A percentile compares a stretch with the other conserved stretches of the same genome.
Conservation (phyloP, 352 stramenopile species). For the Bremia lactucae region DNA sequence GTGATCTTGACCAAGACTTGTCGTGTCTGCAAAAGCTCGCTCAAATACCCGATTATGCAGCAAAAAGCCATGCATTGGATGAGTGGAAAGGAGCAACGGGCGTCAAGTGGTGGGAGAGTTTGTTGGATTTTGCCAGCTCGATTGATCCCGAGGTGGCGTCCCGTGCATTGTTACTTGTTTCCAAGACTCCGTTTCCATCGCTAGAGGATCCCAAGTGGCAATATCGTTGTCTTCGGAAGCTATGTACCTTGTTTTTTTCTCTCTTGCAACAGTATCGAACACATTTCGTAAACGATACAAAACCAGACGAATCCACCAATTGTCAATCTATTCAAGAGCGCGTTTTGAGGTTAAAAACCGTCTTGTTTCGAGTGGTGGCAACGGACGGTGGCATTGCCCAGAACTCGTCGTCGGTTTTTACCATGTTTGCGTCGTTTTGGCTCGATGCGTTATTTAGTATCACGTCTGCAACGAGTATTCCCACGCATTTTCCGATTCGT, state of each 20-base stretch:
- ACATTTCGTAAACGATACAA: slow-evolving; percentile 22
- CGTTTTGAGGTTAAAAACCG: slow-evolving; percentile 34
- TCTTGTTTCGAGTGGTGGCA: slow-evolving; percentile 39
- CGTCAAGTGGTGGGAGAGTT: slow-evolving; percentile 47
- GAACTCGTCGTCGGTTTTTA: slow-evolving; percentile 60
- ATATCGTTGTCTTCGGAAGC: slow-evolving; percentile 55
- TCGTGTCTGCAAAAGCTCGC: slow-evolving; percentile 26
- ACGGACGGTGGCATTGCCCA: slow-evolving; percentile 50
- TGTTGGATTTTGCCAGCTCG: slow-evolving; percentile 44
- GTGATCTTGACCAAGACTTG: slow-evolving; percentile 6
- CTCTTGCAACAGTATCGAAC: slow-evolving; percentile 37
- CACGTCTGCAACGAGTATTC: slow-evolving; percentile 51
- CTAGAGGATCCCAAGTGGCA: slow-evolving; percentile 69
- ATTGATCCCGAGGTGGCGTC: slow-evolving; percentile 28
- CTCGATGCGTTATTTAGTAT: slow-evolving; percentile 53
- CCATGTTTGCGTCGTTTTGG: slow-evolving; percentile 56
- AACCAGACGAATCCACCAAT: no score
- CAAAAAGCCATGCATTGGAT: slow-evolving; percentile 27
- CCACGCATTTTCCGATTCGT: slow-evolving; percentile 52
- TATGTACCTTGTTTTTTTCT: slow-evolving; percentile 47
- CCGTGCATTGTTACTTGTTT: slow-evolving; percentile 39
- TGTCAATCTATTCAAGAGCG: slow-evolving; percentile 18
- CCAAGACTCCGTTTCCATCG: slow-evolving; percentile 42
- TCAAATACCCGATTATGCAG: slow-evolving; percentile 19
- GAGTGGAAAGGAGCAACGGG: slow-evolving; percentile 41